phyloP scores from a whole-genome alignment of 2,329 filamentous ascomycete genomes.

The Botrytis cinerea region DNA sequence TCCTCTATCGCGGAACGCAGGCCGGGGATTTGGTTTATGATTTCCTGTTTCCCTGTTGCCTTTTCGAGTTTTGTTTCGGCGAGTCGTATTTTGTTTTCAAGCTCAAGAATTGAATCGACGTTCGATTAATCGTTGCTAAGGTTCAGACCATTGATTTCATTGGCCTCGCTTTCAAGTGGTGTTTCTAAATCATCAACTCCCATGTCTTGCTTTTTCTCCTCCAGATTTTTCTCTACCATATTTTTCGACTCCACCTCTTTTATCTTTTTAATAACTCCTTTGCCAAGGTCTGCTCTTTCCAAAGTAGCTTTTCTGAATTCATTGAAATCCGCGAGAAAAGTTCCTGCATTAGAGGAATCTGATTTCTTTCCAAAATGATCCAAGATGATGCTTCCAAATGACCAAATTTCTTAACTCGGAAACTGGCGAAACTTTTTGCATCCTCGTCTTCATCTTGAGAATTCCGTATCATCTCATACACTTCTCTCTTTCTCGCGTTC shows the following conservation, averaged over 20 bases:
- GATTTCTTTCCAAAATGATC: not conserved
- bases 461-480: constrained; percentile 25
- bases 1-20: constrained; percentile 21
- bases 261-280: constrained; percentile 14
- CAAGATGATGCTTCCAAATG: constrained; percentile 12
- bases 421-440: constrained; percentile 22
- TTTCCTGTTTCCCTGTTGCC: constrained; percentile 10
- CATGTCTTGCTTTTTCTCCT: constrained; percentile 16
- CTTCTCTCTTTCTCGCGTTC: constrained; percentile 23
- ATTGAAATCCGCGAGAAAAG: constrained; percentile 23
- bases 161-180: not conserved
- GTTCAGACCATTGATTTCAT: not conserved
- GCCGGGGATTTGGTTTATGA: constrained; percentile 3
- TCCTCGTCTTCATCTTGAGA: constrained; percentile 25
- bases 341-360: constrained; percentile 3
- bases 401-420: constrained; percentile 26
- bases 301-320: constrained; percentile 19
- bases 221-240: not conserved
- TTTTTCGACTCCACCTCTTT: constrained; percentile 15
- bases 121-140: not conserved
- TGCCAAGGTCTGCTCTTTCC: not conserved
- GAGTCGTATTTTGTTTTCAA: not conserved
- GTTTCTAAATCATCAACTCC: constrained; percentile 13
- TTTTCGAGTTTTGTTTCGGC: constrained; percentile 16
- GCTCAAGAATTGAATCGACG: not conserved